Conservation (phyloP, 2,329 filamentous ascomycete species). For the Fusarium graminum region DNA sequence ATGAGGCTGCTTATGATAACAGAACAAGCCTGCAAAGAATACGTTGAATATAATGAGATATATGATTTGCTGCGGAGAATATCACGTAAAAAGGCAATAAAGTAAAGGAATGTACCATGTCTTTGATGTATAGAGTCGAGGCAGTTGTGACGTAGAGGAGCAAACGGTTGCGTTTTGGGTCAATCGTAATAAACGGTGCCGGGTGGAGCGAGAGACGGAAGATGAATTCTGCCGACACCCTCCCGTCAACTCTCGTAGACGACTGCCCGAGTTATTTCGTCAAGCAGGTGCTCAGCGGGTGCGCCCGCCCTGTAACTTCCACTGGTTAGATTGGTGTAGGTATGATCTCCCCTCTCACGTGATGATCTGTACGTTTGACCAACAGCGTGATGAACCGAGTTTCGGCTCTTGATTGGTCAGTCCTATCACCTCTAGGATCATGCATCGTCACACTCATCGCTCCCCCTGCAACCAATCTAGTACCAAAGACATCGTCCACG, state of each 20-base stretch:
- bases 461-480: slow-evolving; percentile 35
- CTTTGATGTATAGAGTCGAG: background rate
- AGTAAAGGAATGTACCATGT: background rate
- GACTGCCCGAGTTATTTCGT: background rate
- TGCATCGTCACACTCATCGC: slow-evolving; percentile 38
- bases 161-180: slow-evolving; percentile 32
- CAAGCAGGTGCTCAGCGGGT: background rate
- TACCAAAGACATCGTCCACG: slow-evolving; percentile 30
- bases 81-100: background rate
- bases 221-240: too few relatives aligned
- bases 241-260: too few relatives aligned
- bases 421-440: slow-evolving; percentile 38
- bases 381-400: slow-evolving; percentile 12
- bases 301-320: too few relatives aligned
- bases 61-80: background rate
- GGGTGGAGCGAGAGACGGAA: background rate
- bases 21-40: background rate
- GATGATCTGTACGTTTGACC: slow-evolving; percentile 24
- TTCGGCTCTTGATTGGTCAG: slow-evolving; percentile 32
- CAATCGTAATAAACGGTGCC: slow-evolving; percentile 36
- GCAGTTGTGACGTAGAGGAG: slow-evolving; percentile 16
- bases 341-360: slow-evolving; percentile 32
- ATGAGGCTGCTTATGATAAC: slow-evolving; percentile 9
- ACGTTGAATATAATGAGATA: slow-evolving; percentile 6
- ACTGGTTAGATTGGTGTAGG: too few relatives aligned